These are phyloP conservation scores for Kluyveromyces nonfermentans DNA, from an alignment of 805 yeast species.

Conservation along the genomic window DNA sequence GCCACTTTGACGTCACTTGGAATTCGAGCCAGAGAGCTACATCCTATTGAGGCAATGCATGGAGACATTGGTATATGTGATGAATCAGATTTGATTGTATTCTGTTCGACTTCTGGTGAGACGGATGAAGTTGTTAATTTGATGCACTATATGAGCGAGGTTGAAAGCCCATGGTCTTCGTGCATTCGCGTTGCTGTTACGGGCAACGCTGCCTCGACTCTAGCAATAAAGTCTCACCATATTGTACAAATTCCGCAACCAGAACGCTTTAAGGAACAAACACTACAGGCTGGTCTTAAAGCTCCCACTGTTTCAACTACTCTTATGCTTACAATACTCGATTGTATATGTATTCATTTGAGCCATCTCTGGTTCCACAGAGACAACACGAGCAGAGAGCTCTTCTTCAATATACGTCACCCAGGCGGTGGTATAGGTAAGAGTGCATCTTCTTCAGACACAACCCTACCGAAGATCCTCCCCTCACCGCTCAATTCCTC, in stretches of 20 bases:
- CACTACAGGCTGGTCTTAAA: slow-evolving; percentile 61
- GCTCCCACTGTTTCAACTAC: slow-evolving; percentile 88
- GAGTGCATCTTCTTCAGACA: slow-evolving; percentile 1
- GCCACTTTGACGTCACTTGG: slow-evolving; percentile 80
- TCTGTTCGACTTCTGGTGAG: slow-evolving; percentile 72
- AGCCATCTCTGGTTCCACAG: slow-evolving; percentile 50
- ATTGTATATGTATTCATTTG: slow-evolving; percentile 66
- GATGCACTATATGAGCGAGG: slow-evolving; percentile 10
- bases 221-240: slow-evolving; percentile 29
- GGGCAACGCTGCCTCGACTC: slow-evolving; percentile 8
- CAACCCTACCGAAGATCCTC: neutral
- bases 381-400: slow-evolving; percentile 45
- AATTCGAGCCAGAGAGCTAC: slow-evolving; percentile 55
- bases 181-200: slow-evolving; percentile 11
- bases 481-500: no score
- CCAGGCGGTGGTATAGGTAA: slow-evolving; percentile 89
- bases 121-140: slow-evolving; percentile 60
- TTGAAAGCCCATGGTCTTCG: slow-evolving; percentile 3
- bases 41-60: slow-evolving; percentile 83
- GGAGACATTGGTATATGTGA: slow-evolving; percentile 77
- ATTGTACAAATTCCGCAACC: slow-evolving; percentile 31
- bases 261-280: slow-evolving; percentile 42
- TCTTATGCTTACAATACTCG: slow-evolving; percentile 63
- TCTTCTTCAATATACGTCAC: slow-evolving; percentile 59
- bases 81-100: slow-evolving; percentile 44